Evolutionary conservation across 2,329 filamentous ascomycete genomes (phyloP).

Genomic region (Stachybotrys echinatus): DNA sequence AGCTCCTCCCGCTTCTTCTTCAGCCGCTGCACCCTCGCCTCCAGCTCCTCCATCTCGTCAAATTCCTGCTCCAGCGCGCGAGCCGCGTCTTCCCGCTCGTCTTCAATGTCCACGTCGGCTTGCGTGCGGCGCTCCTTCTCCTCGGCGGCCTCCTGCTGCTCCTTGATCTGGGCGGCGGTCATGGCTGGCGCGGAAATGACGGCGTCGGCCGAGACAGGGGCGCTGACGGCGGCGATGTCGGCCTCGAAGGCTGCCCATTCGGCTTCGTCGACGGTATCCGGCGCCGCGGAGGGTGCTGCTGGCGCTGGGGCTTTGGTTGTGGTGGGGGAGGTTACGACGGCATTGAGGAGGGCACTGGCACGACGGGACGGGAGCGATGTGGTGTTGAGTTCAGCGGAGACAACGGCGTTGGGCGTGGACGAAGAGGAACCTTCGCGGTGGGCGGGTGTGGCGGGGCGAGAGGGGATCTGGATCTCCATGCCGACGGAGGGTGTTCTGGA

Average conservation of each 20-base stretch:
- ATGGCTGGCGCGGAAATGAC: slow-evolving; percentile 67
- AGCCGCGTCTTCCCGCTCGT: slow-evolving; percentile 71
- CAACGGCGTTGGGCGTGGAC: slow-evolving; percentile 27
- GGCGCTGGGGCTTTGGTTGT: slow-evolving; percentile 14
- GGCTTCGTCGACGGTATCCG: slow-evolving; percentile 55
- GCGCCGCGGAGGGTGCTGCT: slow-evolving; percentile 9
- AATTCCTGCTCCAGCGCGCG: slow-evolving; percentile 71
- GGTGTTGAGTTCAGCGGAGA: slow-evolving; percentile 8
- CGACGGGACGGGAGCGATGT: slow-evolving; percentile 24
- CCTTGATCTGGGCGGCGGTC: slow-evolving; percentile 56
- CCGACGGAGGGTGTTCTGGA: slow-evolving; percentile 50
- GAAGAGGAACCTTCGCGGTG: slow-evolving; percentile 34
- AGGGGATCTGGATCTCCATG: slow-evolving; percentile 58
- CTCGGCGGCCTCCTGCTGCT: slow-evolving; percentile 42
- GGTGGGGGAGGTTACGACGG: slow-evolving; percentile 4
- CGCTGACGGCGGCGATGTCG: slow-evolving; percentile 56
- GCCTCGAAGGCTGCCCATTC: slow-evolving; percentile 87
- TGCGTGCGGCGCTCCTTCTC: slow-evolving; percentile 50
- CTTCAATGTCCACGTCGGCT: slow-evolving; percentile 51
- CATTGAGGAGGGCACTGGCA: slow-evolving; percentile 11
- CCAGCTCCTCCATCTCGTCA: slow-evolving; percentile 76
- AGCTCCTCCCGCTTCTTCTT: slow-evolving; percentile 68
- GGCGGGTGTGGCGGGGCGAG: slow-evolving; percentile 56
- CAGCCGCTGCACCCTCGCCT: slow-evolving; percentile 62
- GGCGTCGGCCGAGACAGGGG: slow-evolving; percentile 38